Evolutionary conservation across 2,329 filamentous ascomycete species (phyloP).

Genomic region (Colletotrichum lupini): DNA sequence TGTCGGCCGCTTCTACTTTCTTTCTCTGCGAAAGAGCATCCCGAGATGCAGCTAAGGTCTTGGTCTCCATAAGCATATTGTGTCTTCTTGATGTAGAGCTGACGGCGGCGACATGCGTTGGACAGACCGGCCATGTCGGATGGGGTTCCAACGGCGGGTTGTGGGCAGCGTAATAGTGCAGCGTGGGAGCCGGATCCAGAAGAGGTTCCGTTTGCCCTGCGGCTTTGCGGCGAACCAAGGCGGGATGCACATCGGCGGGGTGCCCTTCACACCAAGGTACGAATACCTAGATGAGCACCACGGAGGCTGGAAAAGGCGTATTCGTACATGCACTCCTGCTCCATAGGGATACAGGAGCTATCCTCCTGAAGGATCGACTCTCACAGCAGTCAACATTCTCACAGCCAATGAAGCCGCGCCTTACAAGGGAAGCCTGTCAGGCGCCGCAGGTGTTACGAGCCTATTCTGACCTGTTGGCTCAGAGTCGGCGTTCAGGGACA

Average conservation of each 20-base stretch:
- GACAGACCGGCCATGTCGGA: not conserved
- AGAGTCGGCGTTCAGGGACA: not conserved
- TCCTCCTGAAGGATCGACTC: conserved; percentile 10
- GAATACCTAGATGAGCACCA: not conserved
- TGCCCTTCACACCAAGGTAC: not conserved
- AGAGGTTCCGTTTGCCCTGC: conserved; percentile 6
- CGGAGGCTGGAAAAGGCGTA: conserved; percentile 2
- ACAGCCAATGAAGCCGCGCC: not conserved
- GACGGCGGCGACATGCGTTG: not conserved
- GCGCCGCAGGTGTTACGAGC: not conserved
- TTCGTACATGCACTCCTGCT: not conserved
- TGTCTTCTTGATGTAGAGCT: conserved; percentile 15
- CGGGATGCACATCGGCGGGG: not conserved
- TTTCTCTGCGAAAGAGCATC: not conserved
- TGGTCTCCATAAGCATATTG: not conserved
- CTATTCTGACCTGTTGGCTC: not conserved
- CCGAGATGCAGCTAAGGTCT: not conserved
- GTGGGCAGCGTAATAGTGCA: not conserved
- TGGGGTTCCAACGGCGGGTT: not conserved
- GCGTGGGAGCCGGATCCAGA: not conserved
- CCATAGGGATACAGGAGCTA: not conserved
- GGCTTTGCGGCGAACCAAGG: conserved; percentile 2
- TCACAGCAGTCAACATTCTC: no score
- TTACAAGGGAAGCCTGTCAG: not conserved
- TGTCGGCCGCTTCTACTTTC: no score